Percentiles rank a stretch among this genome's conserved stretches.
These are phyloP conservation scores for Trametes cingulata DNA, from an alignment of 768 basidiomycete species.

Conservation along the genomic window DNA sequence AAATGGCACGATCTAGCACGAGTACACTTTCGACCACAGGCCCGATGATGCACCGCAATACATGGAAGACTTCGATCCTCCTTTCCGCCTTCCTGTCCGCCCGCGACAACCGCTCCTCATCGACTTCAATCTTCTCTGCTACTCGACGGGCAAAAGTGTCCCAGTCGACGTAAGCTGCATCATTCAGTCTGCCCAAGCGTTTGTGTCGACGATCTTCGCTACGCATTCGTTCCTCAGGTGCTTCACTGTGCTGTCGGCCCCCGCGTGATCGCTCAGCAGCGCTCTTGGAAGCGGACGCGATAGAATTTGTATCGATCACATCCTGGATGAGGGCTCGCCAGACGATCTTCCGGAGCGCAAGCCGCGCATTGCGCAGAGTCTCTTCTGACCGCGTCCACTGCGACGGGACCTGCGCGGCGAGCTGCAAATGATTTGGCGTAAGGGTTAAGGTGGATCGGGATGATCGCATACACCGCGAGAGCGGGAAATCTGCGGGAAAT, in stretches of 20 bases:
- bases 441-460: slow-evolving; percentile 29
- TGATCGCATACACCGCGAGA: slow-evolving; percentile 38
- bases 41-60: slow-evolving; percentile 67
- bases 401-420: slow-evolving; percentile 70
- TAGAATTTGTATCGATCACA: slow-evolving; percentile 18
- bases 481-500: slow-evolving; percentile 51
- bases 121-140: slow-evolving; percentile 16
- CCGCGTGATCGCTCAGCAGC: no score
- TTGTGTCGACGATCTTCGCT: slow-evolving; percentile 10
- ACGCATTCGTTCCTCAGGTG: not conserved
- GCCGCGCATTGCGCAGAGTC: slow-evolving; percentile 38
- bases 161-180: slow-evolving; percentile 53
- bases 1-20: slow-evolving; percentile 59
- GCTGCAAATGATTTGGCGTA: slow-evolving; percentile 57
- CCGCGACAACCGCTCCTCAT: not conserved
- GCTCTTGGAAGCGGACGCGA: no score
- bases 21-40: slow-evolving; percentile 68
- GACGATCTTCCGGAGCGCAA: slow-evolving; percentile 66
- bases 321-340: slow-evolving; percentile 66
- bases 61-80: slow-evolving; percentile 59
- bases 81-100: slow-evolving; percentile 34
- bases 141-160: slow-evolving; percentile 40
- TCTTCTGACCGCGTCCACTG: slow-evolving; percentile 52
- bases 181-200: slow-evolving; percentile 53
- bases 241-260: no score